These are phyloP conservation scores for Melampsora larici-populina DNA, from an alignment of 1,284 basidiomycete genomes.

Conservation along the genomic window DNA sequence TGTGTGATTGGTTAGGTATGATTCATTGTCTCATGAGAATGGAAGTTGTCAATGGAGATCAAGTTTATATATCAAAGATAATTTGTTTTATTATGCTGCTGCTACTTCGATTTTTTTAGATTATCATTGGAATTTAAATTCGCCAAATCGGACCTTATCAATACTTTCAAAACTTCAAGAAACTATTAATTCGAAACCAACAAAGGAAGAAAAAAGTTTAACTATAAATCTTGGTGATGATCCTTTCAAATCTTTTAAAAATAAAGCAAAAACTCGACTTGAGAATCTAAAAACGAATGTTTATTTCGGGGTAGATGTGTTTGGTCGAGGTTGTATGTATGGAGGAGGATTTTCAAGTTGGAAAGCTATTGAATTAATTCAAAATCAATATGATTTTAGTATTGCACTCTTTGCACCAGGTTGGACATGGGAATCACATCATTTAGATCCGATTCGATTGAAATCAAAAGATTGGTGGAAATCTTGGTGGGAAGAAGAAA, in stretches of 20 bases:
- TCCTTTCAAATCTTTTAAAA: neutral
- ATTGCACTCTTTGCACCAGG: conserved; percentile 39
- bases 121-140: conserved; percentile 59
- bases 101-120: conserved; percentile 73
- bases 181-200: neutral
- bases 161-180: neutral
- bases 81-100: conserved; percentile 71
- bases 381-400: conserved; percentile 5
- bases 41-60: conserved; percentile 72
- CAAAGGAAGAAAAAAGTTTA: neutral
- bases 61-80: conserved; percentile 63
- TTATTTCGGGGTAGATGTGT: conserved; percentile 71
- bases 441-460: conserved; percentile 14
- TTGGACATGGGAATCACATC: conserved; percentile 43
- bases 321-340: conserved; percentile 69
- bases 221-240: neutral
- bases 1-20: conserved; percentile 64
- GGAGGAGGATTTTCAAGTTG: conserved; percentile 68
- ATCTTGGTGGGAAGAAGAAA: conserved; percentile 39
- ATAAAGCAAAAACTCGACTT: neutral
- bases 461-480: conserved; percentile 25
- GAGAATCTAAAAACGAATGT: conserved; percentile 56
- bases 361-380: conserved; percentile 58
- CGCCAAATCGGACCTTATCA: neutral
- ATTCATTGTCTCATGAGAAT: conserved; percentile 65